Percentiles rank a stretch among this genome's conserved stretches.
These are phyloP conservation scores for Paramecium tetraurelia DNA, from an alignment of 73 alveolate genomes.

Conservation along the genomic window DNA sequence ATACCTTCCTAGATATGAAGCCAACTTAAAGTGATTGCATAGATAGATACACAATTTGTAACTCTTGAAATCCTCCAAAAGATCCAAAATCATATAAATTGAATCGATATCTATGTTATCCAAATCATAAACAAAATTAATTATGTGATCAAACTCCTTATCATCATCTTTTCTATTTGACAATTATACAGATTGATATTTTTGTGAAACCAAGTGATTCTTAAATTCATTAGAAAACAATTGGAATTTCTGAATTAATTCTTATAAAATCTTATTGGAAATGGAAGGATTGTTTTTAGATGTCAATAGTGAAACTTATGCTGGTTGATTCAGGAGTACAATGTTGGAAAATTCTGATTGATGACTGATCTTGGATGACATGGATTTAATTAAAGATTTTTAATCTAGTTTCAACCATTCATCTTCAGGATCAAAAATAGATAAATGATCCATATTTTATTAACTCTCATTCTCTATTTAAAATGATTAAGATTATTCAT, in stretches of 20 bases:
- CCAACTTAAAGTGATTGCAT: slow-evolving; percentile 82
- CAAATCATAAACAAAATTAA: slow-evolving; percentile 71
- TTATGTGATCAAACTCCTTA: slow-evolving; percentile 55
- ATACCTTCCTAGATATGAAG: slow-evolving; percentile 77
- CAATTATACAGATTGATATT: slow-evolving; percentile 67
- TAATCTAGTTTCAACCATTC: slow-evolving; percentile 67
- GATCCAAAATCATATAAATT: slow-evolving; percentile 77
- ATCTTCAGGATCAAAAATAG: slow-evolving; percentile 78
- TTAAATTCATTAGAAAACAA: slow-evolving; percentile 82
- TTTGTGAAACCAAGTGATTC: slow-evolving; percentile 51
- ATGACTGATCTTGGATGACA: slow-evolving; percentile 8
- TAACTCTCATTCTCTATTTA: neutral
- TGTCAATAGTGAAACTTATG: slow-evolving; percentile 47
- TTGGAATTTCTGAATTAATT: slow-evolving; percentile 77
- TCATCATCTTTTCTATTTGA: slow-evolving; percentile 16
- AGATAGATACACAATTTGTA: slow-evolving; percentile 81
- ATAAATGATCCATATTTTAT: slow-evolving; percentile 68
- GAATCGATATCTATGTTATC: slow-evolving; percentile 76
- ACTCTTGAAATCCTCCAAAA: slow-evolving; percentile 80
- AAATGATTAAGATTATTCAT: neutral
- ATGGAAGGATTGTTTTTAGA: slow-evolving; percentile 75
- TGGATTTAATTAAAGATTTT: slow-evolving; percentile 54
- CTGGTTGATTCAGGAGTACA: neutral
- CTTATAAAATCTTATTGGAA: slow-evolving; percentile 76
- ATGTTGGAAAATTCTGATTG: slow-evolving; percentile 30